Conservation (phyloP, 768 basidiomycete genomes). For the Astraeus odoratus region DNA sequence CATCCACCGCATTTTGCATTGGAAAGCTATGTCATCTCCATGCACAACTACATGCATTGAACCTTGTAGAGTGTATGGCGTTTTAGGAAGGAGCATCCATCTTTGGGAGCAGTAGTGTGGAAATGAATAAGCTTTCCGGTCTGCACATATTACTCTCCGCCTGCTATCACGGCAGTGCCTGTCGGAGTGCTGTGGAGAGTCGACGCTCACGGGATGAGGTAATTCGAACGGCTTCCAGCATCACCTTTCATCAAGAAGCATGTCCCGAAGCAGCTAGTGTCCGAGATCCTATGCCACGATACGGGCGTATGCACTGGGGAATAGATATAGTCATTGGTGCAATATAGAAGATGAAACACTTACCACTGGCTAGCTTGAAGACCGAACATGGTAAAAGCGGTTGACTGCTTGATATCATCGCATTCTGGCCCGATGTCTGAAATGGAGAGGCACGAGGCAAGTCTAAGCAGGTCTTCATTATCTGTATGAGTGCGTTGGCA, state of each 20-base stretch:
- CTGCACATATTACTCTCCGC: not conserved
- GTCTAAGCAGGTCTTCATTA: not conserved
- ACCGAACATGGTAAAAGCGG: too few species aligned
- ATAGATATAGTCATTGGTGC: too few species aligned
- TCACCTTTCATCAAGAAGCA: not conserved
- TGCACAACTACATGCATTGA: too few species aligned
- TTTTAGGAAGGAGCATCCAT: not conserved
- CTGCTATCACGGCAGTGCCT: not conserved
- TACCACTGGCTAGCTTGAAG: not conserved
- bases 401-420: too few species aligned
- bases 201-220: slow-evolving; percentile 1
- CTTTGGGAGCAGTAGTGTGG: not conserved
- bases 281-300: not conserved
- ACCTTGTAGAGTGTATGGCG: not conserved
- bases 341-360: not conserved
- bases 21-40: too few species aligned
- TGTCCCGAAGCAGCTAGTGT: slow-evolving; percentile 1
- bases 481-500: too few species aligned
- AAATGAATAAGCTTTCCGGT: not conserved
- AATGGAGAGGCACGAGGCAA: too few species aligned
- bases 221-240: not conserved
- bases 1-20: not conserved
- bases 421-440: too few species aligned
- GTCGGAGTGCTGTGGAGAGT: slow-evolving; percentile 3
- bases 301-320: not conserved